phyloP scores from a whole-genome alignment of 805 yeast genomes.

The Candida sakaeoensis region DNA sequence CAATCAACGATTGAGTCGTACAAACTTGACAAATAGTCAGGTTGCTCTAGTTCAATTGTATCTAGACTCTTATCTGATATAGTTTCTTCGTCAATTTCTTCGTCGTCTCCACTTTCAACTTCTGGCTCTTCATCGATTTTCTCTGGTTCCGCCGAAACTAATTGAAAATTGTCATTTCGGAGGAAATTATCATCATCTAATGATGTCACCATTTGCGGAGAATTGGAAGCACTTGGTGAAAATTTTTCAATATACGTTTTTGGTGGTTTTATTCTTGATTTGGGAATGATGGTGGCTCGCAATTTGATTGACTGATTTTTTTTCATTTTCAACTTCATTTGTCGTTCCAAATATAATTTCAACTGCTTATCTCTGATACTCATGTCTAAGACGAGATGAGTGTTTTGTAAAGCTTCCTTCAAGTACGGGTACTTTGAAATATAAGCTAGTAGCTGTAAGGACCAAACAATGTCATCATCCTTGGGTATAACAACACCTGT shows the following conservation, averaged over 20 bases:
- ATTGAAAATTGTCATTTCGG: conserved; percentile 32
- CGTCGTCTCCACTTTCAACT: conserved; percentile 24
- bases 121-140: conserved; percentile 22
- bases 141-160: conserved; percentile 25
- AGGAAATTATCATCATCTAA: conserved; percentile 31
- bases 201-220: conserved; percentile 38
- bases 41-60: conserved; percentile 6
- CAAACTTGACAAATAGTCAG: conserved; percentile 20
- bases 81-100: conserved; percentile 13
- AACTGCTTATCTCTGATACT: conserved; percentile 41
- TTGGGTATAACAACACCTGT: conserved; percentile 81
- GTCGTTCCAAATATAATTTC: conserved; percentile 33
- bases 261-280: conserved; percentile 23
- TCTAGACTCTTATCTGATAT: conserved; percentile 5
- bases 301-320: conserved; percentile 25
- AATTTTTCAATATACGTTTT: conserved; percentile 19
- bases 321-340: conserved; percentile 29
- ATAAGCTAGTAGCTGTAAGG: conserved; percentile 85
- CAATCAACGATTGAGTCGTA: conserved; percentile 33
- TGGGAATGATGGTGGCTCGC: conserved; percentile 32
- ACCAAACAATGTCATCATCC: conserved; percentile 93
- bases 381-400: conserved; percentile 71
- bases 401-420: conserved; percentile 68
- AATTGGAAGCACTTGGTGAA: conserved; percentile 33
- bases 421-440: conserved; percentile 85